Percentiles rank a stretch among this genome's conserved stretches.
Conservation (phyloP, 352 stramenopile species). For the Phytopythium helicoides region DNA sequence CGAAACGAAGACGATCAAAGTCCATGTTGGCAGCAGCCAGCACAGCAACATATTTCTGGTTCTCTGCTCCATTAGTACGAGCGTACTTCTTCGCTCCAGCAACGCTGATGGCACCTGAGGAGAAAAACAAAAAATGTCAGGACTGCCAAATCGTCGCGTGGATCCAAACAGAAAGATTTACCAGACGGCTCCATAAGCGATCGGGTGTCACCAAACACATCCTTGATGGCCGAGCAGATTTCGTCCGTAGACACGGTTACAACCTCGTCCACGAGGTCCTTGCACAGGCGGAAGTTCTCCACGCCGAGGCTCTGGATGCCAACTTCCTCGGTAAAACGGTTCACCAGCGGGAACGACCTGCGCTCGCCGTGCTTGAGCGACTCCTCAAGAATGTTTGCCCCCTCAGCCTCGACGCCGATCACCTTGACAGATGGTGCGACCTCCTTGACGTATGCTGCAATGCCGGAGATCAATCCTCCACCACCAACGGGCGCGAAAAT, state of each 20-base stretch:
- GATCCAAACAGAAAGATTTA: constrained; percentile 7
- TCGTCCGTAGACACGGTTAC: constrained; percentile 97
- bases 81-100: constrained; percentile 96
- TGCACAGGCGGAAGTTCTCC: constrained; percentile 96
- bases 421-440: constrained; percentile 90
- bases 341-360: constrained; percentile 90
- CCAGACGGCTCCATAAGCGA: constrained; percentile 93
- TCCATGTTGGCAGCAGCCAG: constrained; percentile 99
- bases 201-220: constrained; percentile 92
- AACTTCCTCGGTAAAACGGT: constrained; percentile 97
- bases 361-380: constrained; percentile 84
- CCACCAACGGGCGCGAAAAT: constrained; percentile 98
- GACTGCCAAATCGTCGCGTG: not conserved
- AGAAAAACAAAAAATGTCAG: too few species aligned
- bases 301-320: constrained; percentile 92
- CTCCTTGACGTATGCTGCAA: constrained; percentile 91
- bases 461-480: constrained; percentile 95
- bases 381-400: constrained; percentile 93
- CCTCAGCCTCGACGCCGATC: constrained; percentile 95
- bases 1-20: constrained; percentile 98
- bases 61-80: constrained; percentile 26
- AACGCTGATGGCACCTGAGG: constrained; percentile 93
- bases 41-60: constrained; percentile 93
- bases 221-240: constrained; percentile 92
- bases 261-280: constrained; percentile 94